A percentile compares a stretch with the other conserved stretches of the same genome.
Conservation (phyloP, 1,284 basidiomycete genomes). For the Butyriboletus appendiculatus region DNA sequence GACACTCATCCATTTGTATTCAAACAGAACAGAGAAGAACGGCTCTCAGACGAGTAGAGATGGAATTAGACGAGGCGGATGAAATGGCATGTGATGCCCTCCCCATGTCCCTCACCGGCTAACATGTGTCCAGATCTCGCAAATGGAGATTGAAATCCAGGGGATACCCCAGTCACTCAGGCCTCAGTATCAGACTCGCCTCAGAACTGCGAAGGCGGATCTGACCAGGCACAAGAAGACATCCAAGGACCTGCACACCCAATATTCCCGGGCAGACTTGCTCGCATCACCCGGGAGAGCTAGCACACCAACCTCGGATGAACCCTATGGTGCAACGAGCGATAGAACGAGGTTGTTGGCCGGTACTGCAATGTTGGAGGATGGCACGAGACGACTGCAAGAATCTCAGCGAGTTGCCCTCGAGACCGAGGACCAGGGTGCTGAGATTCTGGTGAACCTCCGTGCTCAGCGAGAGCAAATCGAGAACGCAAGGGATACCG, state of each 20-base stretch:
- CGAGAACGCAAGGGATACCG: constrained; percentile 89
- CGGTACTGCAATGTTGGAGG: constrained; percentile 74
- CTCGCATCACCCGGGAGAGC: constrained; percentile 48
- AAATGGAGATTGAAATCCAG: constrained; percentile 99
- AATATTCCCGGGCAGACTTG: constrained; percentile 61
- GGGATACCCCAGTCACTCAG: constrained; percentile 88
- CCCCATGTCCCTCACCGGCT: constrained; percentile 1
- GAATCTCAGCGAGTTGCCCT: constrained; percentile 92
- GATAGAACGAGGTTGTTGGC: constrained; percentile 80
- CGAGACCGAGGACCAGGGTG: constrained; percentile 95
- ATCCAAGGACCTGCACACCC: constrained; percentile 62
- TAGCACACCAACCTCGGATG: constrained; percentile 65
- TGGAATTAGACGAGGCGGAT: constrained; percentile 97
- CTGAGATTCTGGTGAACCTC: constrained; percentile 88
- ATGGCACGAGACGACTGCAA: constrained; percentile 80
- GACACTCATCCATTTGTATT: constrained; percentile 2
- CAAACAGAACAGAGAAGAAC: constrained; percentile 80
- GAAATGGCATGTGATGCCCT: constrained; percentile 73
- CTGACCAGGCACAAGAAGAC: constrained; percentile 79
- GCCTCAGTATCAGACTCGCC: constrained; percentile 70
- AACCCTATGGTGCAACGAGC: constrained; percentile 68
- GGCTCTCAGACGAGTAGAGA: constrained; percentile 82
- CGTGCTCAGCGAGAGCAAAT: constrained; percentile 93
- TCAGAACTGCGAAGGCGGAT: constrained; percentile 71
- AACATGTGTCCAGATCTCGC: constrained; percentile 68